phyloP scores from a whole-genome alignment of 768 basidiomycete genomes.

The Pisolithus orientalis region DNA sequence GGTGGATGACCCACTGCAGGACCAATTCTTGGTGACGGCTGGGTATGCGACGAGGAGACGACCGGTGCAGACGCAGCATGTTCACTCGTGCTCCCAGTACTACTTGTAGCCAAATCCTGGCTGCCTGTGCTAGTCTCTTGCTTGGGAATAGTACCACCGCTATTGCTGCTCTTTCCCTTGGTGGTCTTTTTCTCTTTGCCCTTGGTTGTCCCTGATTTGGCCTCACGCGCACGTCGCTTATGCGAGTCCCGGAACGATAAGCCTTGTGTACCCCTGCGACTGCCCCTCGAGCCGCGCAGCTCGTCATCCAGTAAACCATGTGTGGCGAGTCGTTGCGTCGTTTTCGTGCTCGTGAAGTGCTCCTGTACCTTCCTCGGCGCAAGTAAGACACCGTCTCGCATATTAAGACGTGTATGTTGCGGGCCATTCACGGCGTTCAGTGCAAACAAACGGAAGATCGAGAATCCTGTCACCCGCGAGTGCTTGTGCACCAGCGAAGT shows the following conservation, averaged over 20 bases:
- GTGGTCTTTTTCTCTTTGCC: constrained; percentile 22
- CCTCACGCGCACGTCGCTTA: constrained; percentile 10
- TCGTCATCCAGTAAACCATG: constrained; percentile 59
- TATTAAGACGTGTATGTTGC: constrained; percentile 19
- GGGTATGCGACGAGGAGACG: constrained; percentile 6
- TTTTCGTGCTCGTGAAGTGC: constrained; percentile 70
- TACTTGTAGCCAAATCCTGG: constrained; percentile 25
- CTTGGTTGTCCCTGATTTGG: constrained; percentile 11
- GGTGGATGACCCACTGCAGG: constrained; percentile 11
- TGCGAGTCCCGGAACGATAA: constrained; percentile 12
- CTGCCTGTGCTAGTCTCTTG: constrained; percentile 22
- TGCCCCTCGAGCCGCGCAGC: constrained; percentile 11
- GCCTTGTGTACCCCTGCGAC: constrained; percentile 13
- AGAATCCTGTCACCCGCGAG: constrained; percentile 73
- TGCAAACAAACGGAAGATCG: constrained; percentile 60
- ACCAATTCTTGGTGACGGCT: constrained; percentile 12
- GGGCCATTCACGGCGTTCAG: constrained; percentile 10
- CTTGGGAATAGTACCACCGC: background rate
- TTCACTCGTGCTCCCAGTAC: constrained; percentile 19
- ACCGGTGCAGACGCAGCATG: constrained; percentile 5
- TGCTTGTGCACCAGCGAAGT: constrained; percentile 74
- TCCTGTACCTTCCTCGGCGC: constrained; percentile 74
- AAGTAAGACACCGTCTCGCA: constrained; percentile 46
- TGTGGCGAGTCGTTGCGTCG: constrained; percentile 59
- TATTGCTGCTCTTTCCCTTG: constrained; percentile 22